Evolutionary conservation across 2,329 filamentous ascomycete species (phyloP), one percentile per base, ranked within the genome.

Genomic region (Neoarthrinium moseri): DNA sequence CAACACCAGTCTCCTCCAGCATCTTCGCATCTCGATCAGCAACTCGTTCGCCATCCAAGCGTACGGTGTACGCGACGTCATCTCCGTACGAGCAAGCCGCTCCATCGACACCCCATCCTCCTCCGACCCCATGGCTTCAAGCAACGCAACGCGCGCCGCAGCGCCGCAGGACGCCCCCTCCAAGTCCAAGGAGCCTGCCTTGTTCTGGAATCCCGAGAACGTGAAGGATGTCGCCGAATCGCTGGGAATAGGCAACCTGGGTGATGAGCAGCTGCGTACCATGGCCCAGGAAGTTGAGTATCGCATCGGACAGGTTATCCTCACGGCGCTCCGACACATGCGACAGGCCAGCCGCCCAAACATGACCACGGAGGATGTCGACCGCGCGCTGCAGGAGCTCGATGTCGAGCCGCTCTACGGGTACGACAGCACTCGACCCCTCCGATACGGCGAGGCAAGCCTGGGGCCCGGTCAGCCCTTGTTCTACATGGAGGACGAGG

Each of bases 401-500:
- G 91, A 97, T 59, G 89, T 96, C 20, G 94, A 99, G 68, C 94
- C 94, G 1, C 79, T 97, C 2, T 96, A 96, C 62, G 94, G 94
- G 17, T 99, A 99, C 70, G 92, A 97, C 63, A 91, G 91, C 26
- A 94, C 89, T 33, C 78, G 92, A 42, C 89, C 91, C 21, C 72
- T 99, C 58, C 82, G 88, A 45, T 99, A 95, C 62, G 94, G 94
- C 42, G 94, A 99, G 68, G 94, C 94, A 3, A 95, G 89, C 47
- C 74, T 99, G 50, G 94, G 94, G 0, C 91, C 91, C 12, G 91
- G 92, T 8, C 94, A 99, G 68, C 91, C 92, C 43, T 73, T 99
- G 18, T 99, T 92, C 69, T 99, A 99, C 65, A 87, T 99, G 29
- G 94, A 99, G 62, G 94, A 99, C 64, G 94, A 99, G 63, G 94